Evolutionary conservation across 768 basidiomycete genomes (phyloP), one percentile per base, ranked within the genome.

Genomic region (Tylopilus sp.): DNA sequence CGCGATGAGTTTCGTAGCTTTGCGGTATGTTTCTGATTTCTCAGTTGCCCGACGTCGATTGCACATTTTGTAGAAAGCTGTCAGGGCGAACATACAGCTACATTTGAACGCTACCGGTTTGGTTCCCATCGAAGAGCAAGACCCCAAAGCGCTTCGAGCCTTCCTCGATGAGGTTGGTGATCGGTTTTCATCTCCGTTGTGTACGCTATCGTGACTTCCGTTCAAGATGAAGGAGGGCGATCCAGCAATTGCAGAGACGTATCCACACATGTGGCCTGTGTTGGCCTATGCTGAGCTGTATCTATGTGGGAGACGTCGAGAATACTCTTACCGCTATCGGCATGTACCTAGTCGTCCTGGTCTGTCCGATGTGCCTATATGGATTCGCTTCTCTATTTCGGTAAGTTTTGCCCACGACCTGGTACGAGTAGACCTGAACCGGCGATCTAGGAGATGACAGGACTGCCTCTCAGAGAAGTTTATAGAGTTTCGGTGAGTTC

Each of bases 211-310:
- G 10, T 47, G n/a, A 49, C 23, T 23, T 21, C 12, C 4, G 21
- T 18, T 17, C 17, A 50, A 60, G 60, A 23, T 59, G 2, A 62
- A 55, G 44, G 49, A 31, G 20, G 13, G 12, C 8, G 22, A 65
- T 6, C 53, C 51, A 10, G 50, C 22, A 7, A 22, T 64, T 25
- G 23, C 50, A 11, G 47, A 35, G 47, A 55, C 36, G 45, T 64
- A 62, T 17, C 50, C 57, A 0, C 47, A 56, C 23, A 40, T 43
- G 0, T 63, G 62, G 59, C 50, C 52, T 2, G 51, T 58, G 6
- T 10, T 59, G 23, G 55, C 50, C 33, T 62, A 62, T 53, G 33
- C 52, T 6, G 53, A 54, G 11, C 21, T 51, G 15, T 53, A 64
- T 33, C 23, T 63, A 1, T 1, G 1, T 6, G 36, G 49, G 18